These are phyloP conservation scores for Sarocladium strictum DNA, from an alignment of 2,329 filamentous ascomycete genomes.

Conservation along the genomic window DNA sequence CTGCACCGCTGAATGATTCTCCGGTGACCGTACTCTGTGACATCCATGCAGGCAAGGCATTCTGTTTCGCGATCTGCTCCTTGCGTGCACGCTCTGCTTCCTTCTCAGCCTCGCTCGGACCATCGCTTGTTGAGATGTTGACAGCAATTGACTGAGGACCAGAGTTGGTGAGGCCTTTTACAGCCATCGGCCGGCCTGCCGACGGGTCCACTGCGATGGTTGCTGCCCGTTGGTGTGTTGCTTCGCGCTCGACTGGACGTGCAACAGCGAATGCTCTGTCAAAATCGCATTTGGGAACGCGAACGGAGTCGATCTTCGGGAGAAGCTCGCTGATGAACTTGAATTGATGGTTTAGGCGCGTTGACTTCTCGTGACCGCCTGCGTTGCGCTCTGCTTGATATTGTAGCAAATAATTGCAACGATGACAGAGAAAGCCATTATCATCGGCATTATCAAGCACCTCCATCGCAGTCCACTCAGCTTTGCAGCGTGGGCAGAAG, in stretches of 20 bases:
- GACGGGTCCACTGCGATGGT: slow-evolving; percentile 52
- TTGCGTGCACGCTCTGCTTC: slow-evolving; percentile 59
- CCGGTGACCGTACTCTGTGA: slow-evolving; percentile 63
- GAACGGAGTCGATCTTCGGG: slow-evolving; percentile 67
- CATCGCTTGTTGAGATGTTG: slow-evolving; percentile 60
- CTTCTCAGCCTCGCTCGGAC: slow-evolving; percentile 61
- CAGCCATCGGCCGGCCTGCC: slow-evolving; percentile 56
- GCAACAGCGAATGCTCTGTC: slow-evolving; percentile 60
- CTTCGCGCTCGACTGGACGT: slow-evolving; percentile 59
- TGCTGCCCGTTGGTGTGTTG: slow-evolving; percentile 57
- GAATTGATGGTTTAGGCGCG: slow-evolving; percentile 71
- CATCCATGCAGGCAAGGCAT: slow-evolving; percentile 67
- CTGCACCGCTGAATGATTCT: slow-evolving; percentile 41
- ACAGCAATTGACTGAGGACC: slow-evolving; percentile 65
- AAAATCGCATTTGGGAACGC: slow-evolving; percentile 69
- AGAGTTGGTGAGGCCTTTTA: slow-evolving; percentile 61
- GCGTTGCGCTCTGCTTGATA: slow-evolving; percentile 62
- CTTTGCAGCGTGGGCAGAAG: slow-evolving; percentile 72
- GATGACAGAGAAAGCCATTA: slow-evolving; percentile 75
- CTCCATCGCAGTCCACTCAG: slow-evolving; percentile 85
- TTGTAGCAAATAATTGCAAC: slow-evolving; percentile 61
- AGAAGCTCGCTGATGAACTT: slow-evolving; percentile 72
- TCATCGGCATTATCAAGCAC: slow-evolving; percentile 71
- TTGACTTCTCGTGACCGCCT: slow-evolving; percentile 67
- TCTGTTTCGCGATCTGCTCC: slow-evolving; percentile 61